Conservation (phyloP, 345 rosid genomes). For the Salix arbutifolia region DNA sequence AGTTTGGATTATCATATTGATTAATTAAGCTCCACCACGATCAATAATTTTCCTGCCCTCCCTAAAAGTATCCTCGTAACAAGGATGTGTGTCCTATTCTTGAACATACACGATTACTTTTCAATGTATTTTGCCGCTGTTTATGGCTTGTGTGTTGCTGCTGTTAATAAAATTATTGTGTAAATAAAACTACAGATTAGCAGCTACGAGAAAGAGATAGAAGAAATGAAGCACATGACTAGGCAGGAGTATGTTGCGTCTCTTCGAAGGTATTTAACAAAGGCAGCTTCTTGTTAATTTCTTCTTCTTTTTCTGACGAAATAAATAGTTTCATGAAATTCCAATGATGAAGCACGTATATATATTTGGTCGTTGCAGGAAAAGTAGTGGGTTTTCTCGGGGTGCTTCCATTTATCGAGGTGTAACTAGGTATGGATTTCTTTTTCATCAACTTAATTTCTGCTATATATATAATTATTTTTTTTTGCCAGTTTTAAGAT, state of each 20-base stretch:
- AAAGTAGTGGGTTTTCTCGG: constrained; percentile 31
- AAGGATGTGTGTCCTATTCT: constrained; percentile 11
- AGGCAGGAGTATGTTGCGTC: constrained; percentile 32
- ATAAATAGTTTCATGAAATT: neutral
- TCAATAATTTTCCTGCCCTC: constrained; percentile 12
- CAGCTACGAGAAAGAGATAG: constrained; percentile 20
- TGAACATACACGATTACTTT: neutral
- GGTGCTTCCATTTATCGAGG: constrained; percentile 34
- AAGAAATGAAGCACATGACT: constrained; percentile 27
- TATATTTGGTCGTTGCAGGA: constrained; percentile 4
- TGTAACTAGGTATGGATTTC: constrained; percentile 22
- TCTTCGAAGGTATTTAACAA: constrained; percentile 16
- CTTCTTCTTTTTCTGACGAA: neutral
- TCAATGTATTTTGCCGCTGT: neutral
- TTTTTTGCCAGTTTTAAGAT: too few relatives aligned
- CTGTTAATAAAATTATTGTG: neutral
- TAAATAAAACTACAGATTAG: constrained; percentile 16
- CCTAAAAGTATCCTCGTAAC: constrained; percentile 6
- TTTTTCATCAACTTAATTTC: neutral
- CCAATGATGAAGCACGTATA: neutral
- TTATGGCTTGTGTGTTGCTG: constrained; percentile 16
- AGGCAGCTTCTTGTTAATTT: neutral
- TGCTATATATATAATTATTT: too few relatives aligned
- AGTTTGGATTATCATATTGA: neutral
- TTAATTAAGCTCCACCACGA: neutral